These are phyloP conservation scores for Russula abietina DNA, from an alignment of 768 basidiomycete species.

Conservation along the genomic window DNA sequence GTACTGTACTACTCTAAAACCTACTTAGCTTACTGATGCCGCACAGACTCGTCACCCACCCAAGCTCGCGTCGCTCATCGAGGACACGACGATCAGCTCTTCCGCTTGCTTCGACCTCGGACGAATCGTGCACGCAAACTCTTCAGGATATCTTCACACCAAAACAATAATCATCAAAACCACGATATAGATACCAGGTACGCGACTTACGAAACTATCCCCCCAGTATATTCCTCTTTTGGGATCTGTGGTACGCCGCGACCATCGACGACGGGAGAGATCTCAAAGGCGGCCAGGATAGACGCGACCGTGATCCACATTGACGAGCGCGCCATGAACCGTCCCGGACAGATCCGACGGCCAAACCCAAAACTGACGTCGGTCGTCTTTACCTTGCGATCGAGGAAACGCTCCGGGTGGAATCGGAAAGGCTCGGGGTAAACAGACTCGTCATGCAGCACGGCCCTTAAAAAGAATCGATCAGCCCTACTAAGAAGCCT, in stretches of 20 bases:
- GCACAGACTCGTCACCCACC: too few relatives aligned
- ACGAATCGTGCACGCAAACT: constrained; percentile 27
- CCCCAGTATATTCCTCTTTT: constrained; percentile 7
- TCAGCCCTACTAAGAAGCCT: background rate
- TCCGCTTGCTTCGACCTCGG: constrained; percentile 22
- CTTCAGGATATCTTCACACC: constrained; percentile 21
- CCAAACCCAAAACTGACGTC: constrained; percentile 20
- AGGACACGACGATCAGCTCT: constrained; percentile 17
- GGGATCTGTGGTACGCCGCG: constrained; percentile 6
- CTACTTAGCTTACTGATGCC: too few relatives aligned
- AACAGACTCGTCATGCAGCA: constrained; percentile 13
- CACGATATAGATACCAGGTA: background rate
- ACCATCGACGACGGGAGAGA: background rate
- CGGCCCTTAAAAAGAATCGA: constrained; percentile 3
- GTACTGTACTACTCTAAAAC: too few relatives aligned
- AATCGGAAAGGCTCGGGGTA: constrained; percentile 19
- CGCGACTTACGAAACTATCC: constrained; percentile 18
- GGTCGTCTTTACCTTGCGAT: constrained; percentile 2
- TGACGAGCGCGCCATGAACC: constrained; percentile 19
- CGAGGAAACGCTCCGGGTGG: constrained; percentile 20
- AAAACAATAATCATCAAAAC: background rate
- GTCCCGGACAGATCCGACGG: constrained; percentile 20
- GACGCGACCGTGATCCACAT: constrained; percentile 19
- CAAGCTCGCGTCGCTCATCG: background rate
- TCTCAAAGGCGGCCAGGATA: constrained; percentile 14